Base-by-base conservation (phyloP, 2,329 filamentous ascomycete species). In the Bretziella fagacearum region DNA sequence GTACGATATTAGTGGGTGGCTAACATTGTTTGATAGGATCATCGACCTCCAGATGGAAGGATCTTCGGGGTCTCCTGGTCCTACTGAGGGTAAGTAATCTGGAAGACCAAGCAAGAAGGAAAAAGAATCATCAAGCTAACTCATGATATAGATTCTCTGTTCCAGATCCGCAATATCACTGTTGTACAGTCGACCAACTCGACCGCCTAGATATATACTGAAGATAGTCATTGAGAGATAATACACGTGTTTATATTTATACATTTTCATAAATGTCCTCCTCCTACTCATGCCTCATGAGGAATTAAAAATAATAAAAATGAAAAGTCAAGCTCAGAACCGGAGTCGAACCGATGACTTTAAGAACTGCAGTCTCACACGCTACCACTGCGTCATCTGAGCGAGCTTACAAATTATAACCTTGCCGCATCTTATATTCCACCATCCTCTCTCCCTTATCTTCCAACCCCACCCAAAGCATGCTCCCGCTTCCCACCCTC, bases 1-100 rank as follows among this genome's bases (percentile, higher is more conserved):
- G 3, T 8, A 15, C 6, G 35, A 29, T 44, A 17, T 44, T 53
- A 27, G 2, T 8, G 15, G 25, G 18, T 45, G 32, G n/a, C 30
- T 39, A 27, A 20, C 20, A 13, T 15, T 13, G 13, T n/a, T n/a
- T 2, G 23, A 3, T 36, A 64, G 64, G n/a, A 66, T 67, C 27
- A 62, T 67, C 39, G 62, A 67, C 46, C 52, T 65, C 35, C 65
- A 66, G 50, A 67, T 67, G 65, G 64, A 67, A 52, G 65, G 63
- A 2, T 66, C 63, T 2, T 66, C 64, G 4, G 64, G 65, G 0
- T 60, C 59, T 2, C 63, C 64, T 1, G 65, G 65, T 0, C 65
- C 65, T 2, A 54, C 15, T 7, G 36, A 25, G 7, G 43, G 54
- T 55, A 30, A 44, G 54, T 46, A 10, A 6, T 15, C 7, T 23